These are phyloP conservation scores for Trichocladium uniseriatum DNA, from an alignment of 495 filamentous ascomycete species.

Conservation along the genomic window DNA sequence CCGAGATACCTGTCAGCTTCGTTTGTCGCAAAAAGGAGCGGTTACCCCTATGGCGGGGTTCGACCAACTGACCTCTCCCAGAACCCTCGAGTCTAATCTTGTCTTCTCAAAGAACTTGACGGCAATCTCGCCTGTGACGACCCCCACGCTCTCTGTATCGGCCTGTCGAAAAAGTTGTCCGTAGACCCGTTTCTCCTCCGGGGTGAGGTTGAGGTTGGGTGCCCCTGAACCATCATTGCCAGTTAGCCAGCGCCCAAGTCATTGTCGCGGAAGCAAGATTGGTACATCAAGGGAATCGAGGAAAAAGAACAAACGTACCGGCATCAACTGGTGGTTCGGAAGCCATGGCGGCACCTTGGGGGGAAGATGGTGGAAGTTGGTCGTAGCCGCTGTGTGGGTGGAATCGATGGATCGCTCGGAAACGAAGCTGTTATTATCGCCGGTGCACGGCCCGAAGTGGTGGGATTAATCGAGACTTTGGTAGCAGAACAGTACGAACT, in stretches of 20 bases:
- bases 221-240: conserved; percentile 31
- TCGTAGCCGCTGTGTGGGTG: too few species aligned
- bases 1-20: conserved; percentile 3
- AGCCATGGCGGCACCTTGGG: conserved; percentile 21
- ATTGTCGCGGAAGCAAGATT: neutral
- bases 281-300: neutral
- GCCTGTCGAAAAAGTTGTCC: conserved; percentile 83
- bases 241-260: conserved; percentile 1
- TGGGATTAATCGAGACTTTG: neutral
- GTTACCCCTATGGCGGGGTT: too few species aligned
- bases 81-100: conserved; percentile 65
- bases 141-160: conserved; percentile 80
- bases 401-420: neutral
- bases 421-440: neutral
- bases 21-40: neutral
- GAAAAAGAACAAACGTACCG: conserved; percentile 12
- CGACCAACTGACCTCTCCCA: conserved; percentile 65
- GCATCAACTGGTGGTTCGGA: conserved; percentile 23
- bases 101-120: conserved; percentile 99
- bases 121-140: conserved; percentile 90
- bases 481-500: neutral
- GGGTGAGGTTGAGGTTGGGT: conserved; percentile 74
- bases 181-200: conserved; percentile 89
- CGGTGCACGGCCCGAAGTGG: neutral
- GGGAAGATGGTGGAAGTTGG: neutral